Evolutionary conservation across 768 basidiomycete species (phyloP), one percentile per base, ranked within the genome.

Genomic region (Agaricus blazei): DNA sequence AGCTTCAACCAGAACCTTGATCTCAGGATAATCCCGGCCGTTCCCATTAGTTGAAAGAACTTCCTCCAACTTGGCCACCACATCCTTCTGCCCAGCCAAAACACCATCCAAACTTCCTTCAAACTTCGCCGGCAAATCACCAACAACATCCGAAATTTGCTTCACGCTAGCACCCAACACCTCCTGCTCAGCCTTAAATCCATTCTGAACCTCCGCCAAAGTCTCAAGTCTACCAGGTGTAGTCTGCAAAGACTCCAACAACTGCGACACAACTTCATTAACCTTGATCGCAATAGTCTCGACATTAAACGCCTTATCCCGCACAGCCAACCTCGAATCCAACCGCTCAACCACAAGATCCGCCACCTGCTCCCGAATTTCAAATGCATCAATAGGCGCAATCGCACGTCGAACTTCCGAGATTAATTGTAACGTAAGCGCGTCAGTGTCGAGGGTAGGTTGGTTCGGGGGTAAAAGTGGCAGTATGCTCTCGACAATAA

Each of bases 301-400:
- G 15, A 83, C 70, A 61, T 81, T 87, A 62, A 87, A 79, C 5
- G 79, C 67, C 63, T 85, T 84, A 67, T 93, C 90, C 8, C 90
- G 79, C 27, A 90, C 84, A 37, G 88, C 80, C 47, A 93, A 76
- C 19, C 90, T 82, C 9, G 90, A 87, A 62, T 92, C 88, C 9
- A 93, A 75, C 27, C 91, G 82, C 65, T 91, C 91, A 7, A 93
- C 88, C 1, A 93, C 91, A 28, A 93, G 80, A 65, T 92, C 91
- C 2, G 91, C 88, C 0, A 93, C 90, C 63, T 90, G 88, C 63
- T 93, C 91, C 73, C 90, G 91, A 65, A 93, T 88, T 66, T 88
- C 87, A 61, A 91, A 88, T 0, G 88, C 82, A 63, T 93, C 91
- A 24, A 93, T 80, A 0, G 87, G 87, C 0, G 83, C 85, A 56